phyloP scores from a whole-genome alignment of 768 basidiomycete genomes.

The Mycena filopes region DNA sequence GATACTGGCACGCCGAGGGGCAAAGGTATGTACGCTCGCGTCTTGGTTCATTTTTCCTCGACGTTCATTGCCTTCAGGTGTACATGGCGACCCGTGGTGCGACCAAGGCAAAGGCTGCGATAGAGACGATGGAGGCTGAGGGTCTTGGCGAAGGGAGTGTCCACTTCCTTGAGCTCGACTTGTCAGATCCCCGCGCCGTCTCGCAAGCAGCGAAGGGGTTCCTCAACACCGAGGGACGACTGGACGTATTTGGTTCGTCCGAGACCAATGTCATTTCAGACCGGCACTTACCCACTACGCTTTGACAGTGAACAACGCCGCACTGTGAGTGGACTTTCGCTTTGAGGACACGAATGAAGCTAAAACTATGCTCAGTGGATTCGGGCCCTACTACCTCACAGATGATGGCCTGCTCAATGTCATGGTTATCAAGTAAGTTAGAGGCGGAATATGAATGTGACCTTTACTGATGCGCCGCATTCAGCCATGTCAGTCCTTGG shows the following conservation, averaged over 20 bases:
- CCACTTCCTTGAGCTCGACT: constrained; percentile 51
- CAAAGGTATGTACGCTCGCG: constrained; percentile 51
- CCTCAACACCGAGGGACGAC: constrained; percentile 47
- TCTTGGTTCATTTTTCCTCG: too few species aligned
- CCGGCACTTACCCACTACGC: not conserved
- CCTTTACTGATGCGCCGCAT: not conserved
- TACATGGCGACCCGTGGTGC: constrained; percentile 48
- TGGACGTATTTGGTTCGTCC: constrained; percentile 54
- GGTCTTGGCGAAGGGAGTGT: constrained; percentile 45
- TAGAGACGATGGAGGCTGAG: constrained; percentile 46
- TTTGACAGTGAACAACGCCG: constrained; percentile 38
- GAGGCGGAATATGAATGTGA: not conserved
- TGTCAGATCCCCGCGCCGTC: constrained; percentile 49
- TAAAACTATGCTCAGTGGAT: not conserved
- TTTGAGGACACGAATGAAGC: too few species aligned
- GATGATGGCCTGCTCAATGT: constrained; percentile 26
- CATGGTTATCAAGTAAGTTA: constrained; percentile 35
- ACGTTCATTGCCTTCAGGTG: too few species aligned
- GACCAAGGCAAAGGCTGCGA: constrained; percentile 43
- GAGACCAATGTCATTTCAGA: not conserved
- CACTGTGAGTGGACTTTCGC: constrained; percentile 21
- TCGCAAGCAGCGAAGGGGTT: constrained; percentile 50
- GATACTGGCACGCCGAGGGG: constrained; percentile 52
- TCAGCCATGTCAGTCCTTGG: constrained; percentile 59
- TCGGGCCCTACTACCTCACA: constrained; percentile 21